These are phyloP conservation scores for Phytopythium cucurbitacearum DNA, from an alignment of 352 stramenopile species.

Conservation along the genomic window DNA sequence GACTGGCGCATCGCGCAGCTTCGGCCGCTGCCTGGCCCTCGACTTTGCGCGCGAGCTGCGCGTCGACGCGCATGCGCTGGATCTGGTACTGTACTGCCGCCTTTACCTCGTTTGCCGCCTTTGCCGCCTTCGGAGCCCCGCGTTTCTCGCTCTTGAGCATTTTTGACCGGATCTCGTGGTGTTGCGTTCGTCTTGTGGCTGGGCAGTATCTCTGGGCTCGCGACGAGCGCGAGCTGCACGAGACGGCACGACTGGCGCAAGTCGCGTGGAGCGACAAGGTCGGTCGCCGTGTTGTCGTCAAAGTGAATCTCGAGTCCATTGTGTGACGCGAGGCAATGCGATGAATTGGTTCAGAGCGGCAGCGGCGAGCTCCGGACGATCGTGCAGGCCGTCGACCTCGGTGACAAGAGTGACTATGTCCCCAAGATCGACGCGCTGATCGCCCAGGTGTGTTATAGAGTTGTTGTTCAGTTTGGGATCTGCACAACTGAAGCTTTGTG, in stretches of 20 bases:
- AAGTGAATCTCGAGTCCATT: no score
- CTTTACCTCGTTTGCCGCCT: background rate
- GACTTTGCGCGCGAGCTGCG: constrained; percentile 51
- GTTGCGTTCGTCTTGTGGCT: background rate
- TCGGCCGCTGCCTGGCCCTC: constrained; percentile 67
- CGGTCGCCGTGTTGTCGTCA: background rate
- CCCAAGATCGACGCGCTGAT: constrained; percentile 45
- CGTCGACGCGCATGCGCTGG: constrained; percentile 17
- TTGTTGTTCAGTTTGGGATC: background rate
- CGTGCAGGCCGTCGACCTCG: constrained; percentile 41
- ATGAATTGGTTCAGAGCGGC: constrained; percentile 4
- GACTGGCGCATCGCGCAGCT: constrained; percentile 83
- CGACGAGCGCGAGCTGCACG: constrained; percentile 40
- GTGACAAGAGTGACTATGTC: constrained; percentile 35
- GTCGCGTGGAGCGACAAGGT: constrained; percentile 23
- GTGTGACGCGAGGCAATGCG: background rate
- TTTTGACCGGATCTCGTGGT: constrained; percentile 2
- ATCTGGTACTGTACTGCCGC: constrained; percentile 34
- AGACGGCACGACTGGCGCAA: constrained; percentile 40
- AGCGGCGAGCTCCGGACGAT: constrained; percentile 23
- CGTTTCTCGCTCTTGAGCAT: background rate
- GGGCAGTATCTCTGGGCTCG: constrained; percentile 56
- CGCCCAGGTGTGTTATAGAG: constrained; percentile 13
- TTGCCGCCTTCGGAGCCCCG: background rate
- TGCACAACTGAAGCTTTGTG: background rate